Evolutionary conservation across 2,329 filamentous ascomycete species (phyloP).

Genomic region (Trichocomaceae sp.): DNA sequence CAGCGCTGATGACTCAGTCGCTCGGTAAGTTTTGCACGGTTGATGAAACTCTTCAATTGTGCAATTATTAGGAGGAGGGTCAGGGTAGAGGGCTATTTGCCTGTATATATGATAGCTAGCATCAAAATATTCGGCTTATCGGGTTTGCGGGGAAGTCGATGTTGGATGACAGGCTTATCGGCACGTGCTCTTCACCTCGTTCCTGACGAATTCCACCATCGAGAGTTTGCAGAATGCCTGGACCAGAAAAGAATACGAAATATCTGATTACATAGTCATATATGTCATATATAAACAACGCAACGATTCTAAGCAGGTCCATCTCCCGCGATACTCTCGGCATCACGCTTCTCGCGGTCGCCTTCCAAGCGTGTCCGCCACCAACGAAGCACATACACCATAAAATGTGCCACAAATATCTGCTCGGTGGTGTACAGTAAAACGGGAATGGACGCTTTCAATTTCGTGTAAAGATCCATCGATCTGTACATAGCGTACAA

Average conservation of each 20-base stretch:
- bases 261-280: background rate
- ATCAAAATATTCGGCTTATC: too few relatives aligned
- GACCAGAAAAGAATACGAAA: background rate
- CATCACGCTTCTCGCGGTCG: background rate
- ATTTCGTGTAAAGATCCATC: conserved; percentile 29
- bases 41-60: background rate
- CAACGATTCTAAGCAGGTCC: background rate
- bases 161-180: background rate
- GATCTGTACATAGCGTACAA: conserved; percentile 56
- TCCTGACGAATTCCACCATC: too few relatives aligned
- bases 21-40: background rate
- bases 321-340: background rate
- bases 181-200: conserved; percentile 5
- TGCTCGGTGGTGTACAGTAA: conserved; percentile 36
- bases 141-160: too few relatives aligned
- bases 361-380: conserved; percentile 19
- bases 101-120: too few relatives aligned
- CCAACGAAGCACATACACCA: conserved; percentile 30
- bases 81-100: background rate
- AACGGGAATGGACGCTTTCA: conserved; percentile 34
- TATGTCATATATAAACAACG: background rate
- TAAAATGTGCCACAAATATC: conserved; percentile 34
- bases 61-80: background rate
- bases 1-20: background rate
- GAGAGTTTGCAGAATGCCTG: background rate